Conservation (phyloP, 139 green algal species). For the Haematococcus lacustris region DNA sequence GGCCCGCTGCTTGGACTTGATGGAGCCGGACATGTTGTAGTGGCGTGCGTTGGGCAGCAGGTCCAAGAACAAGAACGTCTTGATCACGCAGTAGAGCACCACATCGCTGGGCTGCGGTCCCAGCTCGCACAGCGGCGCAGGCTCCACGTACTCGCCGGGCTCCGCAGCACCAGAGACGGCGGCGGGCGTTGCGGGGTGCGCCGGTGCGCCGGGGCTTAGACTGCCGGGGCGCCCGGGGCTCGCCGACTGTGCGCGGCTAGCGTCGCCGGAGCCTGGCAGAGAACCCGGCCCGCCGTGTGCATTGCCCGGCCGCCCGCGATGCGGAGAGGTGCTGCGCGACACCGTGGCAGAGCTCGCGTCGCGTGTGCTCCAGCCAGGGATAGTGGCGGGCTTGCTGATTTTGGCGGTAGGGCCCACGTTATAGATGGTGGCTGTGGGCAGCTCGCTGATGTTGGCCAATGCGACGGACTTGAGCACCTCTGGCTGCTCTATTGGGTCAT, state of each 20-base stretch:
- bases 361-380: not conserved
- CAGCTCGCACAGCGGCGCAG: not conserved
- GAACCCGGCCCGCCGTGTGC: too few relatives aligned
- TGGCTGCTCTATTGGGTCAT: slow-evolving; percentile 1
- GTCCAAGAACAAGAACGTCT: not conserved
- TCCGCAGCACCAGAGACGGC: not conserved
- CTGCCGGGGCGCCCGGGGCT: too few relatives aligned
- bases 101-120: slow-evolving; percentile 2
- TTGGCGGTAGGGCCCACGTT: not conserved
- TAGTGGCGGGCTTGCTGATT: not conserved
- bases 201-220: too few relatives aligned
- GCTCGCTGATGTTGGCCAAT: slow-evolving; percentile 4
- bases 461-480: not conserved
- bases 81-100: slow-evolving; percentile 8
- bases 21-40: too few relatives aligned
- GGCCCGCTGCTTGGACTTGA: too few relatives aligned
- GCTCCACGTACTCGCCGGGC: not conserved
- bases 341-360: not conserved
- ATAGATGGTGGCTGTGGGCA: slow-evolving; percentile 3
- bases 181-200: not conserved
- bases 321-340: not conserved
- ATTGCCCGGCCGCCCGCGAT: too few relatives aligned
- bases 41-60: slow-evolving; percentile 4
- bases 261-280: too few relatives aligned
- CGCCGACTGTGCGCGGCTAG: too few relatives aligned